phyloP scores from a whole-genome alignment of 768 basidiomycete species.

The Termitomyces sp. region DNA sequence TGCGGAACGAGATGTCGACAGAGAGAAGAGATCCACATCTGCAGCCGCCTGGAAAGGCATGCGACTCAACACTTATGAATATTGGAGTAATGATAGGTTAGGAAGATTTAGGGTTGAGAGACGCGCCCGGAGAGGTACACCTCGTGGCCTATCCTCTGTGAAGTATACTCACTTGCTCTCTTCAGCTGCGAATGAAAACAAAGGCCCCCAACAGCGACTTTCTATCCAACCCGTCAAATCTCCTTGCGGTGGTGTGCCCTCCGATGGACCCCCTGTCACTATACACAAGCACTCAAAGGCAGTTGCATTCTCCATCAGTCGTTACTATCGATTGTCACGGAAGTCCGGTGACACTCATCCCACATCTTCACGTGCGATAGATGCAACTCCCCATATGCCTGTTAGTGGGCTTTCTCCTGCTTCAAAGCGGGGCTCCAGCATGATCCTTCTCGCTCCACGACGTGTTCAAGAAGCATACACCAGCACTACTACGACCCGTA shows the following conservation, averaged over 20 bases:
- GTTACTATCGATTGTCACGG: constrained; percentile 38
- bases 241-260: constrained; percentile 28
- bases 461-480: constrained; percentile 78
- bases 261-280: constrained; percentile 55
- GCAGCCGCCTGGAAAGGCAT: constrained; percentile 39
- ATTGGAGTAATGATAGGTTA: constrained; percentile 60
- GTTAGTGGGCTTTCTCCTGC: constrained; percentile 1
- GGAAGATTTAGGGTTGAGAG: constrained; percentile 61
- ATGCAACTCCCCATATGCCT: constrained; percentile 8
- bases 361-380: constrained; percentile 5
- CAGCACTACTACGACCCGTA: constrained; percentile 66
- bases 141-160: constrained; percentile 2
- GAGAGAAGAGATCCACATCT: constrained; percentile 16
- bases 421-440: constrained; percentile 28
- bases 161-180: neutral
- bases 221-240: constrained; percentile 53
- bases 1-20: constrained; percentile 7
- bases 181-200: constrained; percentile 42
- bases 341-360: constrained; percentile 13
- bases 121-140: constrained; percentile 34
- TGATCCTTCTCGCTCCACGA: constrained; percentile 67
- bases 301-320: constrained; percentile 72
- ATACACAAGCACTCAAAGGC: constrained; percentile 83
- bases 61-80: constrained; percentile 48
- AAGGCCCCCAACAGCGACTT: constrained; percentile 64